Evolutionary conservation across 2,329 filamentous ascomycete species (phyloP).

Genomic region (Colletotrichum trifolii): DNA sequence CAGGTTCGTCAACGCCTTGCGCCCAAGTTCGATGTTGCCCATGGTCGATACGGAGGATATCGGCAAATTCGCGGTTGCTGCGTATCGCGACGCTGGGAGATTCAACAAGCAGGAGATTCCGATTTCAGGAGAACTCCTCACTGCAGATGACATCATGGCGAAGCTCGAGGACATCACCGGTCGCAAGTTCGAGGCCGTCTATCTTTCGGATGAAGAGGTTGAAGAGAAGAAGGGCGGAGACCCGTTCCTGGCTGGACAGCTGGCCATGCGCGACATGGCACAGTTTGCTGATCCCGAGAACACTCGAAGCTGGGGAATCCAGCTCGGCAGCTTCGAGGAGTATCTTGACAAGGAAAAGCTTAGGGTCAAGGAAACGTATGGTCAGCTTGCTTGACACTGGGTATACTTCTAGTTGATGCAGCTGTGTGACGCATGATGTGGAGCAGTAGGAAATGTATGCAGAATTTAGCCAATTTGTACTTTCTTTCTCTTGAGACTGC

Average conservation of each 20-base stretch:
- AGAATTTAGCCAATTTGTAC: too few species aligned
- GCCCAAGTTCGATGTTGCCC: conserved; percentile 49
- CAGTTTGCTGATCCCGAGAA: conserved; percentile 50
- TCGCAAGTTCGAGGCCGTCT: conserved; percentile 49
- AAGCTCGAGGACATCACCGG: conserved; percentile 49
- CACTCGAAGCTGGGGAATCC: conserved; percentile 51
- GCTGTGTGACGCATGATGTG: too few species aligned
- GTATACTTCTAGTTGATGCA: too few species aligned
- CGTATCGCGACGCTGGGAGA: conserved; percentile 52
- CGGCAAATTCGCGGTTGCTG: conserved; percentile 55
- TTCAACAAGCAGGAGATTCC: conserved; percentile 54
- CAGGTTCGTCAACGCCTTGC: conserved; percentile 50
- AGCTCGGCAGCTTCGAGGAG: conserved; percentile 53
- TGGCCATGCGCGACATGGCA: conserved; percentile 47
- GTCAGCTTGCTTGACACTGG: conserved; percentile 7
- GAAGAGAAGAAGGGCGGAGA: conserved; percentile 47
- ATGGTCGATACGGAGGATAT: conserved; percentile 60
- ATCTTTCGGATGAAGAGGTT: conserved; percentile 55
- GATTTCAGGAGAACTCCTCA: conserved; percentile 54
- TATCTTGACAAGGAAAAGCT: conserved; percentile 55
- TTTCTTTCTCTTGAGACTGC: too few species aligned
- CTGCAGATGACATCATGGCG: conserved; percentile 48
- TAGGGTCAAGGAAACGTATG: conserved; percentile 44
- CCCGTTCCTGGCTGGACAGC: conserved; percentile 52
- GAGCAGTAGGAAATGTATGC: too few species aligned